Conservation (phyloP, 1,284 basidiomycete species). For the Chalciporus piperatoides region DNA sequence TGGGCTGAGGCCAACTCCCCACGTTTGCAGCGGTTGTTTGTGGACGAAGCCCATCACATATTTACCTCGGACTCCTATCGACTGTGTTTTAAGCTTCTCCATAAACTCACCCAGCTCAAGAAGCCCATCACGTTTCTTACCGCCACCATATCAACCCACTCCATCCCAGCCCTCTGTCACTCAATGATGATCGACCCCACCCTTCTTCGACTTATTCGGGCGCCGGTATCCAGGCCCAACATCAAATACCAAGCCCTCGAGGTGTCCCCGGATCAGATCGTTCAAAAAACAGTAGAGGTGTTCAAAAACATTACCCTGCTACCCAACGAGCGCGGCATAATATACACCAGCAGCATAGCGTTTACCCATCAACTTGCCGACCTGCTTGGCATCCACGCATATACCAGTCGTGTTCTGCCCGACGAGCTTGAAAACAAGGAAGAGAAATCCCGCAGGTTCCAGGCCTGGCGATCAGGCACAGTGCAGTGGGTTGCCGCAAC, state of each 20-base stretch:
- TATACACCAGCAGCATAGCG: background rate
- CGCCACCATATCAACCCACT: conserved; percentile 11
- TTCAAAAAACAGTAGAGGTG: background rate
- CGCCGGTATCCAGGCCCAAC: background rate
- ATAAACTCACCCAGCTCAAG: conserved; percentile 6
- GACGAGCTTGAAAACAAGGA: background rate
- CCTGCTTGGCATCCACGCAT: background rate
- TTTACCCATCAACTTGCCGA: background rate
- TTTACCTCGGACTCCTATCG: conserved; percentile 10
- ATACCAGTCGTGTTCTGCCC: background rate
- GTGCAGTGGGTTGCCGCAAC: conserved; percentile 1
- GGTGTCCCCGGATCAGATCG: fast-evolving
- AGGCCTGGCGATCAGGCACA: background rate
- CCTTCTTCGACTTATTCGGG: background rate
- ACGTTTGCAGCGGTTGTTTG: conserved; percentile 8
- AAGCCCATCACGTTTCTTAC: conserved; percentile 22
- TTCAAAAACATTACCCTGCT: background rate
- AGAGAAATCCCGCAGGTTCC: background rate
- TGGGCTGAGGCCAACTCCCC: background rate
- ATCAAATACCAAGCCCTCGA: background rate
- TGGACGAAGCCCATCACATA: conserved; percentile 27
- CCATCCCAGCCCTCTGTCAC: conserved; percentile 3
- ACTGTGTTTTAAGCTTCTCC: conserved; percentile 19
- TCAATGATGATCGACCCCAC: conserved; percentile 3
- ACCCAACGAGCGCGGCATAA: background rate